A percentile compares a stretch with the other conserved stretches of the same genome.
These are phyloP conservation scores for Rhizophagus sp. DNA, from an alignment of 192 early-diverging fungal genomes.

Conservation along the genomic window DNA sequence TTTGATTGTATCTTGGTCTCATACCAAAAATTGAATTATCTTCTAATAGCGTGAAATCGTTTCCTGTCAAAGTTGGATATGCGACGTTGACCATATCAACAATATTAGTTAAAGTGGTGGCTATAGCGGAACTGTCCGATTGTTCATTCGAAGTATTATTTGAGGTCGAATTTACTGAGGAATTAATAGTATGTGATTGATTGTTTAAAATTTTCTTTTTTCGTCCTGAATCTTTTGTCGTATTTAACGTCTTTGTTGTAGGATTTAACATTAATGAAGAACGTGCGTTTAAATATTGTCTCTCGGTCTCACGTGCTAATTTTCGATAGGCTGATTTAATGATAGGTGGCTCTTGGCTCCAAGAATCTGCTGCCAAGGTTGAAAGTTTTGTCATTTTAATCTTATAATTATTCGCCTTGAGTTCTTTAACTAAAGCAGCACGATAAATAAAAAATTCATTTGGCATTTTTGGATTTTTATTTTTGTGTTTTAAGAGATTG, in stretches of 20 bases:
- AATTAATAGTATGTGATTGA: neutral
- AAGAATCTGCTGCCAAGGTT: slow-evolving; percentile 2
- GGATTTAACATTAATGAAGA: neutral
- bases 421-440: neutral
- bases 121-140: neutral
- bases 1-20: neutral
- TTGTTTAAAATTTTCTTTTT: neutral
- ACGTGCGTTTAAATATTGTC: slow-evolving; percentile 6
- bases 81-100: neutral
- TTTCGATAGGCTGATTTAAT: slow-evolving; percentile 20
- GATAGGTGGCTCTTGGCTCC: neutral
- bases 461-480: neutral
- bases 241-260: neutral
- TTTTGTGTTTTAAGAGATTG: neutral
- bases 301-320: slow-evolving; percentile 20
- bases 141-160: neutral
- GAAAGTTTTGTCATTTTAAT: slow-evolving; percentile 24
- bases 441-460: slow-evolving; percentile 32
- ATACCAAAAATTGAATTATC: neutral
- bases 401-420: neutral
- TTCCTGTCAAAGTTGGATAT: neutral
- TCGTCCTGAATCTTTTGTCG: neutral
- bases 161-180: too few relatives aligned
- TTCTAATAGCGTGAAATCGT: neutral
- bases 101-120: neutral